These are phyloP conservation scores for Hyphochytrium catenoides DNA, from an alignment of 352 stramenopile genomes.

Conservation along the genomic window DNA sequence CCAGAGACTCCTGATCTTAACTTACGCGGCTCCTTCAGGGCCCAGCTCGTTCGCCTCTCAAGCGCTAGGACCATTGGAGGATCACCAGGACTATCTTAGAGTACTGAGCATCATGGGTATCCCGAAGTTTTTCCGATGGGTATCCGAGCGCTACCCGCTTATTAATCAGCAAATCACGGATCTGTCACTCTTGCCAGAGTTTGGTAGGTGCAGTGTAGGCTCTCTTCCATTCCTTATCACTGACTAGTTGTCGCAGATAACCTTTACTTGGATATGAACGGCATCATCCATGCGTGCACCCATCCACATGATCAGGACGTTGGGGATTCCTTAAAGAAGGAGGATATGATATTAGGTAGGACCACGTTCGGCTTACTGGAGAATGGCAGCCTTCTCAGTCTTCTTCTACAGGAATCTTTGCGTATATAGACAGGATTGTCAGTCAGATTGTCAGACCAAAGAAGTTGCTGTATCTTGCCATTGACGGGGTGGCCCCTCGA, in stretches of 20 bases:
- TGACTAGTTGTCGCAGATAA: too few relatives aligned
- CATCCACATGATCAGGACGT: constrained; percentile 86
- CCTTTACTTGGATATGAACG: constrained; percentile 99
- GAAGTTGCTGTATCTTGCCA: constrained; percentile 91
- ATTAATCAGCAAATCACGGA: constrained; percentile 95
- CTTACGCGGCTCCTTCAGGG: too few relatives aligned
- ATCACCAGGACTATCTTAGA: too few relatives aligned
- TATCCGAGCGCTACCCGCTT: constrained; percentile 89
- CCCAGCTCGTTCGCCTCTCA: too few relatives aligned
- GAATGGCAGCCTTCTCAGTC: too few relatives aligned
- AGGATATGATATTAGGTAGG: constrained; percentile 82
- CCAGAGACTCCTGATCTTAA: too few relatives aligned
- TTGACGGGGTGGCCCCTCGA: constrained; percentile 92
- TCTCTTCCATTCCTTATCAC: too few relatives aligned
- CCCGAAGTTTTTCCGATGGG: constrained; percentile 75
- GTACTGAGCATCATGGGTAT: constrained; percentile 76
- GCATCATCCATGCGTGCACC: constrained; percentile 98
- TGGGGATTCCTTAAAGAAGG: constrained; percentile 67
- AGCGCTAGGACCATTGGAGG: too few relatives aligned
- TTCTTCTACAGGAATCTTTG: constrained; percentile 60
- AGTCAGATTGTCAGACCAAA: constrained; percentile 90
- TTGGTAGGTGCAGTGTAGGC: too few relatives aligned
- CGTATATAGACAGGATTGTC: constrained; percentile 80
- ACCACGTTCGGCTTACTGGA: too few relatives aligned
- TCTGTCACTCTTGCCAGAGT: constrained; percentile 86